phyloP scores from a whole-genome alignment of 331 rosid species.

The Stylosanthes scabra region DNA sequence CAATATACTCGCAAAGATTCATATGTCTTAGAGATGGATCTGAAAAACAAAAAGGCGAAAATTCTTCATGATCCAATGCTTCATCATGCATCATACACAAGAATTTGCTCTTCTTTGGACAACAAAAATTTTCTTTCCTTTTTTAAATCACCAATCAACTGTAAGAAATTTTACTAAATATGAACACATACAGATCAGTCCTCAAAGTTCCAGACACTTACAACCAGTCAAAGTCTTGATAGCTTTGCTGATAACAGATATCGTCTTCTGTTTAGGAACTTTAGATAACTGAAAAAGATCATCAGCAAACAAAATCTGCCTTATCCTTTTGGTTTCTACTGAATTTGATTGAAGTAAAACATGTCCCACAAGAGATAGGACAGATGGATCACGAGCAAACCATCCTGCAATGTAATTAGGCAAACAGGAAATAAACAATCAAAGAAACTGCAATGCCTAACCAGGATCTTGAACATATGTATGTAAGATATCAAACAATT shows the following conservation, averaged over 20 bases:
- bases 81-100: slow-evolving; percentile 20
- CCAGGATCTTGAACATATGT: slow-evolving; percentile 29
- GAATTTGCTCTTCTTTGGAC: slow-evolving; percentile 17
- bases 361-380: slow-evolving; percentile 75
- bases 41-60: slow-evolving; percentile 57
- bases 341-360: slow-evolving; percentile 65
- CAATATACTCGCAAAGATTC: slow-evolving; percentile 71
- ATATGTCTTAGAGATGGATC: slow-evolving; percentile 69
- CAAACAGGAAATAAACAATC: no score
- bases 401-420: no score
- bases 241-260: slow-evolving; percentile 57
- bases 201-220: slow-evolving; percentile 53
- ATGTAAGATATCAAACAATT: slow-evolving; percentile 7
- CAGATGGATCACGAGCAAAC: slow-evolving; percentile 79
- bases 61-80: slow-evolving; percentile 32
- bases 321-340: slow-evolving; percentile 65
- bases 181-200: not conserved
- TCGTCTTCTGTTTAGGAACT: slow-evolving; percentile 61
- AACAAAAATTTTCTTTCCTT: slow-evolving; percentile 6
- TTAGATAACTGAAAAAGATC: slow-evolving; percentile 80
- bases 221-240: slow-evolving; percentile 77
- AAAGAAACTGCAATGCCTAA: slow-evolving; percentile 7
- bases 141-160: not conserved
- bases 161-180: not conserved
- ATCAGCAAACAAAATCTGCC: slow-evolving; percentile 74